Base-by-base conservation (phyloP, 805 yeast species). In the Myxozyma monticola region DNA sequence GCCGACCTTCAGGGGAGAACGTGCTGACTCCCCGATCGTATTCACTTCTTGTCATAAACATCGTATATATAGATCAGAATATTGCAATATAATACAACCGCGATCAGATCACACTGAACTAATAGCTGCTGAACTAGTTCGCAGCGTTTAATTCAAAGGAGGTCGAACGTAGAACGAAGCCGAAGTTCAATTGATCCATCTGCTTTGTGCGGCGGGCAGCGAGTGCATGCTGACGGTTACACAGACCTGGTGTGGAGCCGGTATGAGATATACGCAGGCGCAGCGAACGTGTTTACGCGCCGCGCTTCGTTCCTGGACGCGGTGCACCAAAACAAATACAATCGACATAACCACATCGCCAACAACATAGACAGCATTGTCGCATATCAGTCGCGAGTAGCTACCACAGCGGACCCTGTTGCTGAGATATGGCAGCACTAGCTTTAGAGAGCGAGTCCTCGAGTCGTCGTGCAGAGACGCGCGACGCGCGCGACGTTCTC, bases 1-100 rank as follows among this genome's bases (percentile, higher is more conserved):
- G 75, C 67, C 99, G 85, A 22, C 99, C 99, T 69, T 95, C 99
- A 22, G 99, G 99, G 1, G 98, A 90, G 70, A 95, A 93, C 7
- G 99, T 95, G 65, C 95, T 85, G 42, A 93, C 99, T 57, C 99
- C 99, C 70, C 99, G 85, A 68, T 93, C 99, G 70, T 93, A 93
- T 76, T 93, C 99, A 73, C 96, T 86, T 83, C 99, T 85, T n/a
- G 99, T 93, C 61, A 93, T 79, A 72, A 93, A 93, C 99, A 93
- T 93, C 45, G 24, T 41, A 18, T 10, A 37, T n/a, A 34, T 4
- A 12, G 4, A 22, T n/a, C n/a, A n/a, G n/a, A 8, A 10, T 26
- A 7, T 8, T 10, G 29, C 10, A 10, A 26, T 8, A 7, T 9
- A 15, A 15, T 31, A 15, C 15, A 15, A n/a, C 12, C 5, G 35